Percentiles rank a stretch among this genome's conserved stretches.
These are phyloP conservation scores for Cystoderma amianthinum DNA, from an alignment of 768 basidiomycete species.

Conservation along the genomic window DNA sequence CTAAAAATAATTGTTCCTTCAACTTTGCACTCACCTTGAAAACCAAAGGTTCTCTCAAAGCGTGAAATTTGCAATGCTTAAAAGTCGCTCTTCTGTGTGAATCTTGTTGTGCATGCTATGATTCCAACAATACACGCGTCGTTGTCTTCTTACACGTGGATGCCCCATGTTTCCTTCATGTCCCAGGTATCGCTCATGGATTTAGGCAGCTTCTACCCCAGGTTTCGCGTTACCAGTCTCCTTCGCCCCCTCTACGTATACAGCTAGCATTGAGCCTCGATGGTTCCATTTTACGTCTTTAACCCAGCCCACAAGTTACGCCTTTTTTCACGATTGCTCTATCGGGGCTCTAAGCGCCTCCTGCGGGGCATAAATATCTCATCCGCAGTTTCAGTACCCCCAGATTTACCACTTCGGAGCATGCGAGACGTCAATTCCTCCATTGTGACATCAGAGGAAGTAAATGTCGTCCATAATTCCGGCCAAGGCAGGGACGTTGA, in stretches of 20 bases:
- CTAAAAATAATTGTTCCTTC: no score
- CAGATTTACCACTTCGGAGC: slow-evolving; percentile 12
- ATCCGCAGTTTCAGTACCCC: slow-evolving; percentile 4
- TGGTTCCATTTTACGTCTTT: slow-evolving; percentile 30
- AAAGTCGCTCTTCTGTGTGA: no score
- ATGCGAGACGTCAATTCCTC: slow-evolving; percentile 10
- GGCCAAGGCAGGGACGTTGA: slow-evolving; percentile 25
- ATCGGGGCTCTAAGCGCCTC: slow-evolving; percentile 22
- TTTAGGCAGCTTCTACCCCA: slow-evolving; percentile 8
- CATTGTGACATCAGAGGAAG: slow-evolving; percentile 4
- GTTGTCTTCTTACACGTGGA: slow-evolving; percentile 22
- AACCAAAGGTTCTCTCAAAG: no score
- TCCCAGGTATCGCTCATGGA: slow-evolving; percentile 13
- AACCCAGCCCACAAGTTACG: slow-evolving; percentile 29
- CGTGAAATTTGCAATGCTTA: no score
- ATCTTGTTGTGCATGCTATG: no score
- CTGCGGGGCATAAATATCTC: slow-evolving; percentile 5
- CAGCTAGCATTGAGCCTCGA: slow-evolving; percentile 11
- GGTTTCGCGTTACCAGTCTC: slow-evolving; percentile 6
- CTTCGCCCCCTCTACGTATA: slow-evolving; percentile 7
- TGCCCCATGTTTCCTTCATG: slow-evolving; percentile 28
- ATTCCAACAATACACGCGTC: slow-evolving; percentile 7
- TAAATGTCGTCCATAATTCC: slow-evolving; percentile 21
- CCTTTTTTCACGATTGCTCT: slow-evolving; percentile 20
- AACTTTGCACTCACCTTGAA: no score